Evolutionary conservation across 2,329 filamentous ascomycete genomes (phyloP), one percentile per base, ranked within the genome.

Genomic region (Colletotrichum abscissum): DNA sequence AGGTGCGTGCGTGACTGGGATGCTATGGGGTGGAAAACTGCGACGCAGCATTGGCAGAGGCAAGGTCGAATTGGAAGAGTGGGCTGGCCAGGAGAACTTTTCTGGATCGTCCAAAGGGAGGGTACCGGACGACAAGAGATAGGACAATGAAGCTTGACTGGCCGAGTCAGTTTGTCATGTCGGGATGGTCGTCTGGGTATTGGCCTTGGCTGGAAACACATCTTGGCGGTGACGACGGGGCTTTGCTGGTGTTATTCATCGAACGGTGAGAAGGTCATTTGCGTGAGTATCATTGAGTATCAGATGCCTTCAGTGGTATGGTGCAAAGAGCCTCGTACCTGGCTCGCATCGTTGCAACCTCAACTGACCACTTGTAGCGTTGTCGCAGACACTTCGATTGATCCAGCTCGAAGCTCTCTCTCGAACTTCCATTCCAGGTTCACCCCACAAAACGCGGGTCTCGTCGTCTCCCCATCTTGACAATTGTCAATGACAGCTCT

Each of bases 161-260:
- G 71, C 24, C 62, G 71, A 71, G 56, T 66, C 56, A 33, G 66
- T 54, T 12, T 5, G 22, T 33, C 24, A 28, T 14, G 56, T 64
- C n/a, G 56, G 60, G 55, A n/a, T 42, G 56, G 60, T 73, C 9
- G 46, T 57, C 71, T 66, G 60, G 67, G 67, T 65, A 71, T 73
- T 66, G 71, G 70, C 22, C 71, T 73, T 73, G 67, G 71, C 71
- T 58, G 54, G 62, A 58, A 56, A 54, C 14, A 38, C 26, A 5
- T 33, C 67, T 73, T 71, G 67, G 71, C 71, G 60, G 67, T 71
- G 67, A 73, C 62, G 67, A 66, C 24, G 4, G 38, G 62, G 67
- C 46, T 33, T 63, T 19, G 16, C 35, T 42, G 38, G 49, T 11
- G 30, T 33, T 26, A 38, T 64, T 42, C 14, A 42, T 12, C n/a